Evolutionary conservation across 2,329 filamentous ascomycete species (phyloP).

Genomic region (Diaporthe ilicicola): DNA sequence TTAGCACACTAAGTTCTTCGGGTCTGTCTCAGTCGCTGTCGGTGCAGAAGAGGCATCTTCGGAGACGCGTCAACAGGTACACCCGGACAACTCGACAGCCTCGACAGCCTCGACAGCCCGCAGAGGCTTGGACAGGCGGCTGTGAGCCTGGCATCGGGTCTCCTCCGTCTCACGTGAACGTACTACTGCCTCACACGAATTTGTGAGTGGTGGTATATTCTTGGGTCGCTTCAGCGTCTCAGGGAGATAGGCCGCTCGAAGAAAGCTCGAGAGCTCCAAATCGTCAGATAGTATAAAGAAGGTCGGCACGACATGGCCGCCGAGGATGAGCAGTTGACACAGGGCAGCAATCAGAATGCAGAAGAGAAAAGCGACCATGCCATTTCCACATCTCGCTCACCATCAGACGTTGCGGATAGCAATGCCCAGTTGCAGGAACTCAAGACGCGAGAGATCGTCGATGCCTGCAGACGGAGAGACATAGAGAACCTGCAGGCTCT

Average conservation of each 20-base stretch:
- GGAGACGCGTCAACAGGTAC: background rate
- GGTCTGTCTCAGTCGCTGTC: background rate
- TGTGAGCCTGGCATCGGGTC: background rate
- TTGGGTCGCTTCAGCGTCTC: background rate
- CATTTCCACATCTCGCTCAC: conserved; percentile 16
- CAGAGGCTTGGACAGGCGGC: background rate
- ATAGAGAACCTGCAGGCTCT: conserved; percentile 63
- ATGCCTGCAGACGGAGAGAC: conserved; percentile 68
- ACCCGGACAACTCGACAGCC: background rate
- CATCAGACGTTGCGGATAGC: background rate
- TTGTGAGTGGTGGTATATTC: background rate
- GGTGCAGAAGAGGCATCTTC: background rate
- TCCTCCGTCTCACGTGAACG: background rate
- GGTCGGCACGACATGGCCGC: background rate
- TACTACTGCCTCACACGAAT: background rate
- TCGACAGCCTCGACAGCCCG: background rate
- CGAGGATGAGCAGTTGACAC: conserved; percentile 5
- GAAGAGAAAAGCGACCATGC: background rate
- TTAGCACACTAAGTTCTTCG: too few relatives aligned
- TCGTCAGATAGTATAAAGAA: background rate
- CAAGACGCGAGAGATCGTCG: conserved; percentile 59
- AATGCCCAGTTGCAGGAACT: background rate
- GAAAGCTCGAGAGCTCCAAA: background rate
- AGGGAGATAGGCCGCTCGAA: background rate
- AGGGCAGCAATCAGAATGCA: background rate